Percentiles rank a stretch among this genome's conserved stretches.
Conservation (phyloP, 257 asterid genomes). For the Haberlea rhodopensis region DNA sequence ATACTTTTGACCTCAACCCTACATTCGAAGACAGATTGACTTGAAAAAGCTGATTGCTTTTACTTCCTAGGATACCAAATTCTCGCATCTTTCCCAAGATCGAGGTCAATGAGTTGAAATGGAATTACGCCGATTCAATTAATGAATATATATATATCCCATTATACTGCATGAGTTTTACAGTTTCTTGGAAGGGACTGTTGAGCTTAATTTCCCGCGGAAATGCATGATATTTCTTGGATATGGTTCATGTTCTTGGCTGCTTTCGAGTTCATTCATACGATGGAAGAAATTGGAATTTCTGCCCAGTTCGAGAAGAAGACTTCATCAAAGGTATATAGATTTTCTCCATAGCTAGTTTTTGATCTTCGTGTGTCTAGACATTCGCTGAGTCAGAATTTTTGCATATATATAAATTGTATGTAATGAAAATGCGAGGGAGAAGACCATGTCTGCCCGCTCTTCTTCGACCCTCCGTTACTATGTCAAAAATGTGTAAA, state of each 20-base stretch:
- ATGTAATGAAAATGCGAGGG: too few relatives aligned
- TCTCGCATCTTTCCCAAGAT: constrained; percentile 5
- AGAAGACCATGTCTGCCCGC: too few relatives aligned
- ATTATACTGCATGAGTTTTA: not conserved
- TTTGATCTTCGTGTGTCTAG: not conserved
- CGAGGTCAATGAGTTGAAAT: constrained; percentile 20
- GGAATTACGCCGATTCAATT: not conserved
- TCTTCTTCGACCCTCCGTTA: not conserved
- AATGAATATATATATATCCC: constrained; percentile 25
- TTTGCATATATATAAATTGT: too few relatives aligned
- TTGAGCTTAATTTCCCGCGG: constrained; percentile 27
- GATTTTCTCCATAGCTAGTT: not conserved
- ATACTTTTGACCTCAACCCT: constrained; percentile 17
- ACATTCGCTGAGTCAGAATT: too few relatives aligned
- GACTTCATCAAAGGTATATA: not conserved
- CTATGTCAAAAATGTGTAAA: not conserved
- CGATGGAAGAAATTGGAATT: constrained; percentile 11
- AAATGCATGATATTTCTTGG: not conserved
- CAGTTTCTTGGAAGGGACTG: constrained; percentile 23
- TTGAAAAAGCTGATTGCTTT: constrained; percentile 11
- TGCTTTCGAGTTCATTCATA: constrained; percentile 4
- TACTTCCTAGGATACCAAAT: constrained; percentile 15
- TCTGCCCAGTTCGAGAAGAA: not conserved
- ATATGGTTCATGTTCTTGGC: not conserved
- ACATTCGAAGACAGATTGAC: not conserved